Conservation (phyloP, 371 early-diverging fungal genomes). For the Lichtheimia hyalospora region DNA sequence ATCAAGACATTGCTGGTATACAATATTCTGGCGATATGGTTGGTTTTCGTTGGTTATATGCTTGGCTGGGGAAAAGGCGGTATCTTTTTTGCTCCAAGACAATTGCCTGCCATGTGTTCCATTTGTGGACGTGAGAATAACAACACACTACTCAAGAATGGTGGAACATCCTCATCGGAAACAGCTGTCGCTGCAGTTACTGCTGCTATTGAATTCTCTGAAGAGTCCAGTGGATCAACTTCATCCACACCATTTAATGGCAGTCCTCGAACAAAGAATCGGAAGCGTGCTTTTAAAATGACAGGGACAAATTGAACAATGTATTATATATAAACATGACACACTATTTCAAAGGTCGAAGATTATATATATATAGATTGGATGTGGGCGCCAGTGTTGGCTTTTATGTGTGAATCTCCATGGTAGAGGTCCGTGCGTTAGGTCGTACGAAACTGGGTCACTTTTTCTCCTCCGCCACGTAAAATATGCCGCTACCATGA, state of each 20-base stretch:
- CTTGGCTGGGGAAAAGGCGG: constrained; percentile 29
- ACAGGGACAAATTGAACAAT: no score
- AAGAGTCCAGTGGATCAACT: constrained; percentile 7
- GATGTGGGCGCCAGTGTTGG: no score
- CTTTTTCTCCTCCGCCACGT: no score
- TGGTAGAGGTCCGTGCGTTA: no score
- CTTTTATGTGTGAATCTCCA: no score
- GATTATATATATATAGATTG: no score
- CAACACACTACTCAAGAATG: not conserved
- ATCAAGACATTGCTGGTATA: constrained; percentile 24
- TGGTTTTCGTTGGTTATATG: constrained; percentile 25
- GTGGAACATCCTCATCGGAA: not conserved
- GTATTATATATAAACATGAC: no score
- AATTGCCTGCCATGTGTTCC: not conserved
- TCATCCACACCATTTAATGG: constrained; percentile 18
- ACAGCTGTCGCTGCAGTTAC: constrained; percentile 1
- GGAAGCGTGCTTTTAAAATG: constrained; percentile 3
- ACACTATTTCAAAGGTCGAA: no score
- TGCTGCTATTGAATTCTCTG: constrained; percentile 4
- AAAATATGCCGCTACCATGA: no score
- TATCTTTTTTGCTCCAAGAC: constrained; percentile 8
- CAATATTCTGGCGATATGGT: constrained; percentile 32
- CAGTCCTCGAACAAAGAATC: constrained; percentile 16
- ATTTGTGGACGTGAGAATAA: constrained; percentile 3
- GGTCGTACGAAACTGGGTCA: no score